Conservation (phyloP, 371 early-diverging fungal genomes). For the Mortierella sp. region DNA sequence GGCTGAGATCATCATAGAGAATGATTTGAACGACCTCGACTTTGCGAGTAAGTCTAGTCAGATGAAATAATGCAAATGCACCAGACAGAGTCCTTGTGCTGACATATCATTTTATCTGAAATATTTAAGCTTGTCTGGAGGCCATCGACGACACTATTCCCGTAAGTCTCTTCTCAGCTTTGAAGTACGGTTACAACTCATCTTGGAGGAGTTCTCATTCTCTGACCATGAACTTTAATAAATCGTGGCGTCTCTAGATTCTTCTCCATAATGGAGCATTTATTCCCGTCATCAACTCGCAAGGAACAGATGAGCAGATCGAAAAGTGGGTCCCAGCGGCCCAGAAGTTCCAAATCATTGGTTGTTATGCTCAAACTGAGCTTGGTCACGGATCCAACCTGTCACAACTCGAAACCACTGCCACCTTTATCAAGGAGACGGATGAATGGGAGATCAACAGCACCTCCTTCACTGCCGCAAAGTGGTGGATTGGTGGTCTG, state of each 20-base stretch:
- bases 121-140: slow-evolving; percentile 14
- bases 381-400: slow-evolving; percentile 85
- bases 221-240: not conserved
- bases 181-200: not conserved
- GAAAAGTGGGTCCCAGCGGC: slow-evolving; percentile 82
- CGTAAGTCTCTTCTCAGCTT: slow-evolving; percentile 13
- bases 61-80: too few relatives aligned
- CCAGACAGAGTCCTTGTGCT: not conserved
- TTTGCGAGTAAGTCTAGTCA: slow-evolving; percentile 36
- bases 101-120: not conserved
- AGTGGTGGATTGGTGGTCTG: slow-evolving; percentile 96
- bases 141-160: slow-evolving; percentile 46
- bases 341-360: slow-evolving; percentile 80
- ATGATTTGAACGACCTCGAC: slow-evolving; percentile 53
- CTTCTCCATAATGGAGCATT: slow-evolving; percentile 70
- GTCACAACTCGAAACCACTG: slow-evolving; percentile 90
- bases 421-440: slow-evolving; percentile 80
- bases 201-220: not conserved
- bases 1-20: slow-evolving; percentile 51
- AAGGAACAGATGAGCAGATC: slow-evolving; percentile 84
- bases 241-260: slow-evolving; percentile 10
- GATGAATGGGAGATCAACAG: slow-evolving; percentile 90
- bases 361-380: slow-evolving; percentile 87
- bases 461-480: slow-evolving; percentile 86
- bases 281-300: slow-evolving; percentile 80